Base-by-base conservation (phyloP, 257 asterid species). In the Asclepias syriaca region DNA sequence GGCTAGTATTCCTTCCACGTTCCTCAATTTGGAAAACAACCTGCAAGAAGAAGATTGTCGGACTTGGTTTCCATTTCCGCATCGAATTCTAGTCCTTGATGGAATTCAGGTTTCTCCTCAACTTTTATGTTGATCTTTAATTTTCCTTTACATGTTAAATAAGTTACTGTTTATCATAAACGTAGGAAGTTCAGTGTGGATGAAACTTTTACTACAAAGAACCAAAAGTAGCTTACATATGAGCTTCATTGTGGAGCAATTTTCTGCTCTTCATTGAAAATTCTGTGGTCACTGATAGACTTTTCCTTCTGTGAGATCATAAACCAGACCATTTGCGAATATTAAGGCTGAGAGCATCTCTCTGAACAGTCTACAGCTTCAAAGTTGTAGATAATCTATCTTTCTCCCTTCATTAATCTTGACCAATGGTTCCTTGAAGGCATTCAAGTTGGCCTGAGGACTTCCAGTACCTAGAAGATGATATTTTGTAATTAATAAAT, bases 71-170 rank as follows among this genome's bases (percentile, higher is more conserved):
- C 50, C 95, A 51, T 72, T 34, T 71, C 86, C 91, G 22, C 86
- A 77, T 75, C 89, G 98, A 34, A 78, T 95, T 80, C 93, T 95
- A 39, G 96, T 92, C 81, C 99, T 95, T 75, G 98, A 92, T 56
- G 92, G 97, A 22, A 87, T 95, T 74, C 99, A 92, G 98, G 98
- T 91, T 68, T 49, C 50, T 66, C 56, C 39, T 71, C 66, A 56
- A 24, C 70, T 63, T 39, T 15, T 48, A n/a, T 48, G 57, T 68
- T 74, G 32, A 48, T 12, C 55, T 76, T 43, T 39, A 43, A 3
- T 48, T 49, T 48, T 24, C 45, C 58, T 48, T 46, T 40, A 8
- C 12, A 39, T 54, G 18, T 39, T 18, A 11, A 46, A 16, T 34
- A 49, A n/a, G 8, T 48, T 61, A 6, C 49, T 61, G 72, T 22